Conservation (phyloP, 225 moss, liverwort and hornwort species). For the Physcomitrium patens region DNA sequence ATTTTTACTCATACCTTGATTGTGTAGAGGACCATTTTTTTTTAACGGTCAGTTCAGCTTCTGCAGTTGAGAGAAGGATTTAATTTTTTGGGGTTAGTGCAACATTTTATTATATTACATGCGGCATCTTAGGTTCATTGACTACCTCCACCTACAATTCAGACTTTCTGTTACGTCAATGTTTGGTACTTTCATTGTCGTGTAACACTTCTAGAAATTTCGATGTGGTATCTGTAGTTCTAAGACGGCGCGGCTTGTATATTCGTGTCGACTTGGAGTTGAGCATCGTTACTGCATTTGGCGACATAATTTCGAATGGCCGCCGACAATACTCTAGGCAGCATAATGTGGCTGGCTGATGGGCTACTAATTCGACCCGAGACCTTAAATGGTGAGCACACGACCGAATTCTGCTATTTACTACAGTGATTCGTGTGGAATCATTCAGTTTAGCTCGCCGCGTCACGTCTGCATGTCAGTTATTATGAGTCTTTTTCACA, state of each 20-base stretch:
- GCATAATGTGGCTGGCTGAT: slow-evolving; percentile 49
- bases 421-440: not conserved
- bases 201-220: slow-evolving; percentile 31
- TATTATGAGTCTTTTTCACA: not conserved
- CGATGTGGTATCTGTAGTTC: slow-evolving; percentile 8
- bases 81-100: slow-evolving; percentile 24
- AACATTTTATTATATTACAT: not conserved
- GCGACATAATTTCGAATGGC: slow-evolving; percentile 47
- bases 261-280: slow-evolving; percentile 21
- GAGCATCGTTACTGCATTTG: slow-evolving; percentile 22
- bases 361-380: slow-evolving; percentile 36
- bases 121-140: slow-evolving; percentile 27
- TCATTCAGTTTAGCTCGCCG: not conserved
- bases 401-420: slow-evolving; percentile 7
- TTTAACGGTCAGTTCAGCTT: not conserved
- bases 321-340: slow-evolving; percentile 50
- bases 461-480: not conserved
- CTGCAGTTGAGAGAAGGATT: not conserved
- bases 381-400: slow-evolving; percentile 38
- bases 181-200: slow-evolving; percentile 7
- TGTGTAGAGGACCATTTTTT: not conserved
- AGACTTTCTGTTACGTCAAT: not conserved
- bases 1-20: slow-evolving; percentile 26
- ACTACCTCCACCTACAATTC: no score
- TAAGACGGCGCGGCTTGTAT: slow-evolving; percentile 32